Evolutionary conservation across 2,329 filamentous ascomycete genomes (phyloP).

Genomic region (Alternaria brassicae): DNA sequence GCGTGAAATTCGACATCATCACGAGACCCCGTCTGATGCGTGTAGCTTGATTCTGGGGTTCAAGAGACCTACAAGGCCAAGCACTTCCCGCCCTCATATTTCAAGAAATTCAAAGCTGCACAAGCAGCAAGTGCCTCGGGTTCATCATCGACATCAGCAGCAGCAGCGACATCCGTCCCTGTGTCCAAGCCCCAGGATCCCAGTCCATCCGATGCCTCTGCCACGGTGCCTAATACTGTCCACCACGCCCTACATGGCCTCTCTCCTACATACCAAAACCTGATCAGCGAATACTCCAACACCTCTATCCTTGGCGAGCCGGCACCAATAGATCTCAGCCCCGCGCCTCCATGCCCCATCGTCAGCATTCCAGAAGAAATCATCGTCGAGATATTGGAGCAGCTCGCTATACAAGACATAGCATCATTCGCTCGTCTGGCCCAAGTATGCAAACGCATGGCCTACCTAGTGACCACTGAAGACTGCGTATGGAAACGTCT

Average conservation of each 20-base stretch:
- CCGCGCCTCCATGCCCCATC: conserved; percentile 80
- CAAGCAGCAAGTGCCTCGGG: conserved; percentile 3
- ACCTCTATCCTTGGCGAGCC: conserved; percentile 72
- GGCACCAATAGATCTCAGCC: conserved; percentile 73
- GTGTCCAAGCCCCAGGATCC: conserved; percentile 50
- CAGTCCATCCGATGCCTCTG: conserved; percentile 59
- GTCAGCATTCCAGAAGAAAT: conserved; percentile 82
- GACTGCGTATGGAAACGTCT: conserved; percentile 85
- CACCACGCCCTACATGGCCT: conserved; percentile 65
- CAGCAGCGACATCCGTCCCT: conserved; percentile 43
- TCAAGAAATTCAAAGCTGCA: conserved; percentile 43
- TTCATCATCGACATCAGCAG: conserved; percentile 7
- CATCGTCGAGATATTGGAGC: conserved; percentile 76
- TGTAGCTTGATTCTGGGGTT: conserved; percentile 80
- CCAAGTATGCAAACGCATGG: conserved; percentile 84
- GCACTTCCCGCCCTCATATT: conserved; percentile 75
- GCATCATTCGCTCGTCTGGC: conserved; percentile 77
- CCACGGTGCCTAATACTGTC: conserved; percentile 61
- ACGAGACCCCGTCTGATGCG: conserved; percentile 11
- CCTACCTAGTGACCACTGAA: conserved; percentile 83
- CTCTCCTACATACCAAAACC: conserved; percentile 66
- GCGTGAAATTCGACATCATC: conserved; percentile 30
- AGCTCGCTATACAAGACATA: conserved; percentile 76
- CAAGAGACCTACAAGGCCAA: conserved; percentile 90
- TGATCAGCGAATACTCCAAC: conserved; percentile 77